Evolutionary conservation across 1,139 yeast genomes (phyloP).

Genomic region (Kluyveromyces marxianus): DNA sequence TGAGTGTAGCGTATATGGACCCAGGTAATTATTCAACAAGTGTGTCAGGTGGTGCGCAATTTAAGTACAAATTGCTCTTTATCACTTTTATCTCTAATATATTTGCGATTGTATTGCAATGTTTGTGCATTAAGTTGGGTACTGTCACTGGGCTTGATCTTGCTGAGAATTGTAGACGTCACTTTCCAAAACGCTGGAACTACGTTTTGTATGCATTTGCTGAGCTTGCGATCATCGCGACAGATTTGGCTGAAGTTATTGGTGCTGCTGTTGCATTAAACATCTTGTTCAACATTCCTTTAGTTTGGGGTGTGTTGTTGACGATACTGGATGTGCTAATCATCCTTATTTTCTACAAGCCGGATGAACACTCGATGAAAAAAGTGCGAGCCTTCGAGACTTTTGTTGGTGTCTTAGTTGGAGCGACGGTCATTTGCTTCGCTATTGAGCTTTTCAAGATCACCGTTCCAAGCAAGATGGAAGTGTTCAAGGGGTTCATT

Average conservation of each 20-base stretch:
- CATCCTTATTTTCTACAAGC: constrained; percentile 81
- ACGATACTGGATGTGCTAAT: constrained; percentile 81
- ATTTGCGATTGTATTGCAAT: constrained; percentile 80
- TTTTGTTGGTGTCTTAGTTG: constrained; percentile 68
- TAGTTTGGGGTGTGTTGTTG: constrained; percentile 66
- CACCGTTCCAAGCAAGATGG: constrained; percentile 46
- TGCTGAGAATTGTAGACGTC: constrained; percentile 78
- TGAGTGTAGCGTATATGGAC: constrained; percentile 93
- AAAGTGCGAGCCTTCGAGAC: constrained; percentile 76
- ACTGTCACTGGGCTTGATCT: constrained; percentile 86
- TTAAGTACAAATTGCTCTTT: constrained; percentile 74
- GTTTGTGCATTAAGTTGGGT: constrained; percentile 77
- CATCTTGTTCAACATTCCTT: constrained; percentile 69
- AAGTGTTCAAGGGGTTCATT: constrained; percentile 62
- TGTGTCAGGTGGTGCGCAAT: constrained; percentile 87
- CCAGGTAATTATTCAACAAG: constrained; percentile 97
- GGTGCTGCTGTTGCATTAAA: constrained; percentile 90
- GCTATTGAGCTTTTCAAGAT: constrained; percentile 69
- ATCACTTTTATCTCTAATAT: constrained; percentile 75
- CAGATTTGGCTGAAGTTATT: constrained; percentile 89
- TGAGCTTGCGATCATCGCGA: constrained; percentile 83
- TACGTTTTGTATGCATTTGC: constrained; percentile 62
- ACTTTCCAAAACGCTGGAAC: constrained; percentile 58
- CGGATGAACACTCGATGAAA: constrained; percentile 60
- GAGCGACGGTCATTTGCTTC: constrained; percentile 80